These are phyloP conservation scores for Cryptosporidium xiaoi DNA, from an alignment of 169 alveolate genomes.

Conservation along the genomic window DNA sequence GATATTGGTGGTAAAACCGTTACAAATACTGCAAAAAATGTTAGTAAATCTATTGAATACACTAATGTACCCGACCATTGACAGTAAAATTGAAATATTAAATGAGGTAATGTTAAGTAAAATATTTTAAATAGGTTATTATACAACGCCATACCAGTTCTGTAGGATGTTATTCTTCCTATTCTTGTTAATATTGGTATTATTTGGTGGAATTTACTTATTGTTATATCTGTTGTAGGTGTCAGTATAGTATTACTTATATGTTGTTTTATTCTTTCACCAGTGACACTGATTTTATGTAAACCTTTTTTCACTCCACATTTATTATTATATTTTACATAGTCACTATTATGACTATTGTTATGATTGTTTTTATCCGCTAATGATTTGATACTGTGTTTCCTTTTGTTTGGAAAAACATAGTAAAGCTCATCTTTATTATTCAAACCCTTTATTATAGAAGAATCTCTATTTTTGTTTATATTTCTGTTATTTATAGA, in stretches of 20 bases:
- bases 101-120: slow-evolving; percentile 18
- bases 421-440: no score
- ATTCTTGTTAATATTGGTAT: slow-evolving; percentile 53
- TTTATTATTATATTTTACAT: not conserved
- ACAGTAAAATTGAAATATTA: slow-evolving; percentile 42
- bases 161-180: slow-evolving; percentile 44
- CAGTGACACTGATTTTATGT: no score
- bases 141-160: slow-evolving; percentile 14
- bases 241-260: slow-evolving; percentile 1
- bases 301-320: no score
- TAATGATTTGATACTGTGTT: no score
- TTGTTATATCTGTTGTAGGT: slow-evolving; percentile 27
- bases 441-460: no score
- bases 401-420: not conserved
- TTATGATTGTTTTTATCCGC: not conserved
- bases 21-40: slow-evolving; percentile 11
- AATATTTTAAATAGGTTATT: slow-evolving; percentile 14
- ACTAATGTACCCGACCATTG: slow-evolving; percentile 56
- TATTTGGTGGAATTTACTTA: slow-evolving; percentile 37
- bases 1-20: slow-evolving; percentile 20
- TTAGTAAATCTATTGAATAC: not conserved
- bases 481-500: not conserved
- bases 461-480: not conserved
- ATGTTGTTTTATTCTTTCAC: no score
- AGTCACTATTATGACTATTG: not conserved